These are phyloP conservation scores for Solanum megistacrolobum DNA, from an alignment of 257 asterid genomes.

Conservation along the genomic window DNA sequence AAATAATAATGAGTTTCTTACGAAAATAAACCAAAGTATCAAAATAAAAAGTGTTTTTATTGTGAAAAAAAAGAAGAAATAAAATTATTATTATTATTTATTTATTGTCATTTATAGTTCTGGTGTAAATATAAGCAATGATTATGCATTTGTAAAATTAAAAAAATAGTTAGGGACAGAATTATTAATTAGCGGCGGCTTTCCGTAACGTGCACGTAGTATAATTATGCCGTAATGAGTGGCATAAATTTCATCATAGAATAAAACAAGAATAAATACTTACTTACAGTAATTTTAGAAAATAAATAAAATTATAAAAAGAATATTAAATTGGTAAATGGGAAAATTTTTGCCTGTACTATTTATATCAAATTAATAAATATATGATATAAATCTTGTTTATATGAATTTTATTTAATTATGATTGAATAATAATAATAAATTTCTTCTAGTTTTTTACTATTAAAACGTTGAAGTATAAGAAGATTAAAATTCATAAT, in stretches of 20 bases:
- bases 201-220: not conserved
- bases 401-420: not conserved
- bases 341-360: not conserved
- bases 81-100: not conserved
- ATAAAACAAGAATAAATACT: not conserved
- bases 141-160: not conserved
- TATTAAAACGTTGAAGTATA: not conserved
- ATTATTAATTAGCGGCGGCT: not conserved
- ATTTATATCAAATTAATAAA: not conserved
- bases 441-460: not conserved
- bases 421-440: not conserved
- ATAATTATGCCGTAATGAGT: not conserved
- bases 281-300: not conserved
- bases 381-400: not conserved
- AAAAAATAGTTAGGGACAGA: not conserved
- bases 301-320: not conserved
- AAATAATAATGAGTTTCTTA: not conserved
- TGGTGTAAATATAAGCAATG: not conserved
- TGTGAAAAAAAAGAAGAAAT: not conserved
- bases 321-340: not conserved
- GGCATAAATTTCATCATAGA: not conserved
- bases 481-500: not conserved
- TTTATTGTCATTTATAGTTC: not conserved
- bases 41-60: not conserved
- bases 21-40: not conserved